phyloP scores from a whole-genome alignment of 306 rosid species.

The Trifolium fragiferum region DNA sequence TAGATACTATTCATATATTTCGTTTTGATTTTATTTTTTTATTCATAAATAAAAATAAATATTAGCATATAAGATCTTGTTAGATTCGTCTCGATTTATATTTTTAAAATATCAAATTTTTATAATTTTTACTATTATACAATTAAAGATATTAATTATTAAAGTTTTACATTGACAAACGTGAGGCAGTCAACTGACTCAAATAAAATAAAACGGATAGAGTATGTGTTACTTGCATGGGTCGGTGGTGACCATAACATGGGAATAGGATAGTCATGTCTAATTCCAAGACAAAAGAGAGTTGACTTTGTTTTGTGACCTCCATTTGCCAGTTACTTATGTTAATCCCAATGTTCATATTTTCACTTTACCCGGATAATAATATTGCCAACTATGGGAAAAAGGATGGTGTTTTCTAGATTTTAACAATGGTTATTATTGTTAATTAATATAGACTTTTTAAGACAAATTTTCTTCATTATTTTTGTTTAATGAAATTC shows the following conservation, averaged over 20 bases:
- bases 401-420: conserved; percentile 31
- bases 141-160: too few relatives aligned
- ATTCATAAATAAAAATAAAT: too few relatives aligned
- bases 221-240: conserved; percentile 42
- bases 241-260: conserved; percentile 75
- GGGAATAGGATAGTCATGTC: conserved; percentile 58
- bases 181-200: too few relatives aligned
- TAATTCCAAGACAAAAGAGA: conserved; percentile 50
- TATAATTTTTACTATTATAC: too few relatives aligned
- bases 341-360: conserved; percentile 49
- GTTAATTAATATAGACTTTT: conserved; percentile 6
- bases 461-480: conserved; percentile 10
- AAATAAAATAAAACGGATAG: too few relatives aligned
- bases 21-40: too few relatives aligned
- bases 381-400: conserved; percentile 40
- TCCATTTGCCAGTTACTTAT: conserved; percentile 69
- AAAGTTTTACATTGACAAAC: too few relatives aligned
- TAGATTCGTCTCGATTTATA: too few relatives aligned
- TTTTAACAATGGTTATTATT: conserved; percentile 20
- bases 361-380: conserved; percentile 44
- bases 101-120: too few relatives aligned
- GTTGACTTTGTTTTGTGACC: conserved; percentile 67
- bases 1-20: too few relatives aligned
- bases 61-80: too few relatives aligned
- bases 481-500: conserved; percentile 5